Conservation (phyloP, 2,329 filamentous ascomycete genomes). For the Trichoderma guizhouense region DNA sequence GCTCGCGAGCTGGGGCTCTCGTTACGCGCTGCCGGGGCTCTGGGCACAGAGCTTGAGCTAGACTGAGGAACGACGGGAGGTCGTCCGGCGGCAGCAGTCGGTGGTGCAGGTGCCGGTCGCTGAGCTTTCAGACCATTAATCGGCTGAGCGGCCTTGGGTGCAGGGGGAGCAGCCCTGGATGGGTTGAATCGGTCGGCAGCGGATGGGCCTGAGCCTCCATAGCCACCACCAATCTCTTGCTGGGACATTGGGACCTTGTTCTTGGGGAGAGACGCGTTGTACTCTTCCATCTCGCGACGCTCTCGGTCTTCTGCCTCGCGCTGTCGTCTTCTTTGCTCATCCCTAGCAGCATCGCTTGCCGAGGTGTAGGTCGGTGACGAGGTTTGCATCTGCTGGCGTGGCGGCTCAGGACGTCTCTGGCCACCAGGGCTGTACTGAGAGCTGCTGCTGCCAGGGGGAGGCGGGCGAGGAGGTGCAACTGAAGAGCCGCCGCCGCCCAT, state of each 20-base stretch:
- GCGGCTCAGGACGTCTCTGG: slow-evolving; percentile 48
- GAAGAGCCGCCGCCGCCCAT: slow-evolving; percentile 52
- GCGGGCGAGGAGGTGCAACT: slow-evolving; percentile 67
- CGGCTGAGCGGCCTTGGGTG: slow-evolving; percentile 63
- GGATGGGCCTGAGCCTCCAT: slow-evolving; percentile 40
- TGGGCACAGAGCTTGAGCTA: slow-evolving; percentile 45
- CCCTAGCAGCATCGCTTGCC: slow-evolving; percentile 45
- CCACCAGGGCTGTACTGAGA: slow-evolving; percentile 42
- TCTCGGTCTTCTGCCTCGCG: slow-evolving; percentile 62
- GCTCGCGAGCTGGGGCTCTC: slow-evolving; percentile 55
- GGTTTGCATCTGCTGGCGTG: slow-evolving; percentile 57
- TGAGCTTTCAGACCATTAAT: slow-evolving; percentile 62
- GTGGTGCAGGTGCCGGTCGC: slow-evolving; percentile 76
- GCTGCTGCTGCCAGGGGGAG: slow-evolving; percentile 38
- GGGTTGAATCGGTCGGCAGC: slow-evolving; percentile 77
- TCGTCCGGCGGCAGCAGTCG: slow-evolving; percentile 41
- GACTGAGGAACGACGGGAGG: slow-evolving; percentile 49
- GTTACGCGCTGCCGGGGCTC: slow-evolving; percentile 41
- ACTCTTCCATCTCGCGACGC: slow-evolving; percentile 76
- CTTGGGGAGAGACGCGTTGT: slow-evolving; percentile 86
- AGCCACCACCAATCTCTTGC: slow-evolving; percentile 75
- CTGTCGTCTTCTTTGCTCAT: slow-evolving; percentile 59
- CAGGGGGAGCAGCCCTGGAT: slow-evolving; percentile 76
- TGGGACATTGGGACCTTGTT: slow-evolving; percentile 76
- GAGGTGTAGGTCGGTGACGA: slow-evolving; percentile 53